Percentiles rank a stretch among this genome's conserved stretches.
These are phyloP conservation scores for Eucalyptus tenuipes DNA, from an alignment of 345 rosid species.

Conservation along the genomic window DNA sequence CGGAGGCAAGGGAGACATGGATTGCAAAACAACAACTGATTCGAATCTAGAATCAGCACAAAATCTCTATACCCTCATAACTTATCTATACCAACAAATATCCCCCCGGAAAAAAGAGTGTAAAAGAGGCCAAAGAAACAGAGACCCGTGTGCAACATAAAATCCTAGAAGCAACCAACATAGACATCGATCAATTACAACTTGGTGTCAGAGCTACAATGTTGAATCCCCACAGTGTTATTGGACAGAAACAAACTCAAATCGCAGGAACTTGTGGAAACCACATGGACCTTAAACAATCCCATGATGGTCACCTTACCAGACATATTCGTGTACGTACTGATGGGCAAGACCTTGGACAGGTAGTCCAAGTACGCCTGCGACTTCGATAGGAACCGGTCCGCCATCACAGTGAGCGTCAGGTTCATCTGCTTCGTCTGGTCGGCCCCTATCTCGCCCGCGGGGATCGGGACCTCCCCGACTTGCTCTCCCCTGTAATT, in stretches of 20 bases:
- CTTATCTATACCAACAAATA: background rate
- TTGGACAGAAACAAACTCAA: constrained; percentile 25
- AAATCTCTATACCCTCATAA: background rate
- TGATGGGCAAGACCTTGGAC: constrained; percentile 31
- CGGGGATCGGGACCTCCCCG: constrained; percentile 67
- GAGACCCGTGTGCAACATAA: background rate
- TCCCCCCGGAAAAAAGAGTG: background rate
- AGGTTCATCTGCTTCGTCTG: constrained; percentile 34
- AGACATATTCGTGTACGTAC: constrained; percentile 19
- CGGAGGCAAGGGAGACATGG: background rate
- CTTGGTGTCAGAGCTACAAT: constrained; percentile 48
- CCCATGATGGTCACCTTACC: constrained; percentile 49
- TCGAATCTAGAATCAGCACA: background rate
- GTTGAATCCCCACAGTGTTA: constrained; percentile 28
- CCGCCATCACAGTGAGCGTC: constrained; percentile 53
- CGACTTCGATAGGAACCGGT: constrained; percentile 35
- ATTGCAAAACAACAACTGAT: background rate
- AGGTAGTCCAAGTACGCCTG: constrained; percentile 18
- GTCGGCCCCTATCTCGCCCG: constrained; percentile 29
- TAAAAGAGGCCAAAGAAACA: background rate
- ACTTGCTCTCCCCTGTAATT: constrained; percentile 47
- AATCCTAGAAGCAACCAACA: background rate
- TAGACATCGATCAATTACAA: constrained; percentile 13
- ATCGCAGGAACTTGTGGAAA: constrained; percentile 44
- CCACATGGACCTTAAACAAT: constrained; percentile 27